Base-by-base conservation (phyloP, 108 stramenopile species). In the Discostella stelligeroides region DNA sequence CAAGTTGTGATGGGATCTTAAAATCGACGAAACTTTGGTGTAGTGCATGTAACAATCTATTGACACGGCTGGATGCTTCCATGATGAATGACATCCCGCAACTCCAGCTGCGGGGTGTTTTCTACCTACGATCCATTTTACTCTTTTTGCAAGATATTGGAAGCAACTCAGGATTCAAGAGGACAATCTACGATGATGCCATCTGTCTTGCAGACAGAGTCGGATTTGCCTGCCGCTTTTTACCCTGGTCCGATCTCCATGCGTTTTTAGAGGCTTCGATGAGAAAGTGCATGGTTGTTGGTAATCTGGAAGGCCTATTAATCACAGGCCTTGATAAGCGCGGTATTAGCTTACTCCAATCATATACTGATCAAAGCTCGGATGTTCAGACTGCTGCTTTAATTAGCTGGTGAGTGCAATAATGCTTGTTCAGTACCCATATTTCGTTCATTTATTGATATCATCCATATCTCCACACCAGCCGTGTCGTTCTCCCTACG, bases 331-430 rank as follows among this genome's bases (percentile, higher is more conserved):
- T 92, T 1, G 84, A 85, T 14, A 84, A 82, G 68, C 79, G 84
- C 29, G 91, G 94, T 11, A 84, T 95, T 50, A 70, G 75, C 64
- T 84, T 91, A 29, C 64, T 92, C 15, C 86, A 89, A 73, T 82
- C 90, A 8, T 92, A 86, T 72, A 79, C 91, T 12, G 94, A 95
- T 62, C 60, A 60, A n/a, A 67, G 60, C 34, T 74, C 82, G 10
- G 94, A 95, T 48, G 81, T 92, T 21, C 91, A 92, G 57, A 88
- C 90, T 11, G 90, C 89, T 49, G 89, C 92, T 10, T 61, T 92
- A 9, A 76, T 94, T 12, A 86, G 83, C 17, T 84, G 85, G 55
- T 56, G 28, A 56, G 55, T 37, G 6, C 0, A 14, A 27, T 41
- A 28, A n/a, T 56, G 17, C 28, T 56, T 25, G 1, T 54, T 4